phyloP scores from a whole-genome alignment of 2,329 filamentous ascomycete genomes.

The Cercospora sesami region DNA sequence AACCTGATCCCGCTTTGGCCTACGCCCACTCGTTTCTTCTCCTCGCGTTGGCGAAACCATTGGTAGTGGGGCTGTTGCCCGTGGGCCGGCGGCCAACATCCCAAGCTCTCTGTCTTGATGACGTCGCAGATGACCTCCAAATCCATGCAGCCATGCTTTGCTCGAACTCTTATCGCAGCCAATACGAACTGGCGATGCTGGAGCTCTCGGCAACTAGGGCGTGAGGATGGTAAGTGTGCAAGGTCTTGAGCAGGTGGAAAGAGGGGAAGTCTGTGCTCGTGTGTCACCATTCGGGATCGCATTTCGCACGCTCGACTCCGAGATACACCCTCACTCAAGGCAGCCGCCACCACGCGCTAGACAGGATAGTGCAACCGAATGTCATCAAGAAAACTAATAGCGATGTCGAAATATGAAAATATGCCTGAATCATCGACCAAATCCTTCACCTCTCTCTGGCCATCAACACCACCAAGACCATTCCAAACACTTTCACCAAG shows the following conservation, averaged over 20 bases:
- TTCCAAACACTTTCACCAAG: not conserved
- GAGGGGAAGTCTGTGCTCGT: constrained; percentile 1
- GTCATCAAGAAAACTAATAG: not conserved
- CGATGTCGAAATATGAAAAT: not conserved
- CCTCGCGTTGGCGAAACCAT: not conserved
- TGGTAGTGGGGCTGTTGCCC: not conserved
- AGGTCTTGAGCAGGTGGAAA: not conserved
- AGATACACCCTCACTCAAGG: not conserved
- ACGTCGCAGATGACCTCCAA: not conserved
- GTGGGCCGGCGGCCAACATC: constrained; percentile 1
- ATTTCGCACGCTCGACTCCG: not conserved
- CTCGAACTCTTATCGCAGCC: not conserved
- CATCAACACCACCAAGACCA: not conserved
- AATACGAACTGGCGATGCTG: not conserved
- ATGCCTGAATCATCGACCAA: not conserved
- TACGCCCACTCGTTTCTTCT: not conserved
- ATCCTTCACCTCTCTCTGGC: not conserved
- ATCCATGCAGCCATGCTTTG: constrained; percentile 4
- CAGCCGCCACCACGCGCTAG: not conserved
- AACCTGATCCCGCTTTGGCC: not conserved
- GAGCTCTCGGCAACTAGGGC: not conserved
- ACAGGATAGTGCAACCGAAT: not conserved
- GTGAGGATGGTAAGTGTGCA: not conserved
- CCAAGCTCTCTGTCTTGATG: not conserved
- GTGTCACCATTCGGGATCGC: constrained; percentile 1